phyloP scores from a whole-genome alignment of 2,329 filamentous ascomycete genomes.

The Aulographum hederae region DNA sequence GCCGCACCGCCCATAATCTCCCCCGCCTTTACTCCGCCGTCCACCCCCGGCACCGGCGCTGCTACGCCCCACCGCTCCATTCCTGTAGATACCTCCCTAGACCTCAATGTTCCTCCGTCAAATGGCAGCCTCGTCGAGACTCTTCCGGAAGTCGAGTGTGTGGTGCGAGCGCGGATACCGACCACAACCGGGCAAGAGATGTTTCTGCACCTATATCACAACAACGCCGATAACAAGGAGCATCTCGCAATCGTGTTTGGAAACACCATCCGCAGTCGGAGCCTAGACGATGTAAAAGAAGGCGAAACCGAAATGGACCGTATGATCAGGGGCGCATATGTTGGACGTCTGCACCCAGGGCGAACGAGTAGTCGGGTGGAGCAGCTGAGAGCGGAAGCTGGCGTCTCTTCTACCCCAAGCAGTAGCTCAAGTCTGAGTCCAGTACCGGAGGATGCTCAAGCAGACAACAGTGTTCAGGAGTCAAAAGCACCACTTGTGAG shows the following conservation, averaged over 20 bases:
- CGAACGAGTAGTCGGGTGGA: slow-evolving; percentile 56
- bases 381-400: slow-evolving; percentile 22
- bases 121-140: slow-evolving; percentile 29
- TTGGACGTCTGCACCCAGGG: slow-evolving; percentile 71
- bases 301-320: slow-evolving; percentile 77
- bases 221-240: slow-evolving; percentile 86
- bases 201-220: slow-evolving; percentile 90
- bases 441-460: background rate
- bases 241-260: slow-evolving; percentile 96
- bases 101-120: slow-evolving; percentile 30
- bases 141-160: slow-evolving; percentile 76
- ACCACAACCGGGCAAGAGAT: slow-evolving; percentile 86
- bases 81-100: slow-evolving; percentile 21
- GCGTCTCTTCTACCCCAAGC: slow-evolving; percentile 2
- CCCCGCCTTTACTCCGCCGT: slow-evolving; percentile 24
- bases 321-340: slow-evolving; percentile 89
- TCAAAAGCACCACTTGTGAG: slow-evolving; percentile 54
- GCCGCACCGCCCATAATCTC: slow-evolving; percentile 25
- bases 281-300: slow-evolving; percentile 48
- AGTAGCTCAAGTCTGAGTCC: background rate
- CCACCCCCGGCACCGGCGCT: slow-evolving; percentile 11
- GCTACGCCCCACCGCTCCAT: slow-evolving; percentile 21
- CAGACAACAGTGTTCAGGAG: slow-evolving; percentile 1
- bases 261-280: slow-evolving; percentile 55
- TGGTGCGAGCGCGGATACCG: slow-evolving; percentile 86